phyloP scores from a whole-genome alignment of 2,329 filamentous ascomycete genomes.

The Calycina herbarum region DNA sequence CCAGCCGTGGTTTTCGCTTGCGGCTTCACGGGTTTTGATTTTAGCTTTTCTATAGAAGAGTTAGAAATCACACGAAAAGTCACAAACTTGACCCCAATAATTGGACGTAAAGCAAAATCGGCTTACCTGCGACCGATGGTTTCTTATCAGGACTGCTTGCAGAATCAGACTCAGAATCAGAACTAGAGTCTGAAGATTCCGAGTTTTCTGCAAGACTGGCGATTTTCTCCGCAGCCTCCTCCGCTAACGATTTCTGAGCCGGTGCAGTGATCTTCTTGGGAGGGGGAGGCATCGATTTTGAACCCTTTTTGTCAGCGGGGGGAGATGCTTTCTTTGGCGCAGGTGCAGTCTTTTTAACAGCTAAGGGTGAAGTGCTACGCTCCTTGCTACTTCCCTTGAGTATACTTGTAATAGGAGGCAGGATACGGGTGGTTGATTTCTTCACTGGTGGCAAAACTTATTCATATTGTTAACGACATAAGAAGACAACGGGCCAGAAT shows the following conservation, averaged over 20 bases:
- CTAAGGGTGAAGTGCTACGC: not conserved
- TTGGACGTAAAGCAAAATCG: not conserved
- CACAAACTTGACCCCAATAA: not conserved
- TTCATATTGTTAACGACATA: not conserved
- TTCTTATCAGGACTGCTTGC: not conserved
- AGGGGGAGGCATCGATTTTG: slow-evolving; percentile 1
- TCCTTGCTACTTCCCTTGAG: not conserved
- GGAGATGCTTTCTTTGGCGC: not conserved
- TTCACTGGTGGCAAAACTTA: slow-evolving; percentile 8
- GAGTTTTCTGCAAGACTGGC: not conserved
- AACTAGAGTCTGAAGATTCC: slow-evolving; percentile 9
- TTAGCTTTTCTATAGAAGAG: not conserved
- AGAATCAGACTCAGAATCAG: slow-evolving; percentile 6
- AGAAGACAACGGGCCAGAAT: not conserved
- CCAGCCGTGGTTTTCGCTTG: too few relatives aligned
- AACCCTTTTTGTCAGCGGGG: not conserved
- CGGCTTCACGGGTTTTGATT: not conserved
- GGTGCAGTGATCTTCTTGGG: not conserved
- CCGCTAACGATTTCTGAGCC: not conserved
- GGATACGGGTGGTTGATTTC: slow-evolving; percentile 13
- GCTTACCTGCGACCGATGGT: not conserved
- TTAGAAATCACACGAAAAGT: not conserved
- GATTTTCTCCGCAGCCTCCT: not conserved
- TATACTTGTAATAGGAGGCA: slow-evolving; percentile 14
- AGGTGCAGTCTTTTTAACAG: not conserved